A percentile compares a stretch with the other conserved stretches of the same genome.
These are phyloP conservation scores for Diaporthe helianthi DNA, from an alignment of 2,329 filamentous ascomycete genomes.

Conservation along the genomic window DNA sequence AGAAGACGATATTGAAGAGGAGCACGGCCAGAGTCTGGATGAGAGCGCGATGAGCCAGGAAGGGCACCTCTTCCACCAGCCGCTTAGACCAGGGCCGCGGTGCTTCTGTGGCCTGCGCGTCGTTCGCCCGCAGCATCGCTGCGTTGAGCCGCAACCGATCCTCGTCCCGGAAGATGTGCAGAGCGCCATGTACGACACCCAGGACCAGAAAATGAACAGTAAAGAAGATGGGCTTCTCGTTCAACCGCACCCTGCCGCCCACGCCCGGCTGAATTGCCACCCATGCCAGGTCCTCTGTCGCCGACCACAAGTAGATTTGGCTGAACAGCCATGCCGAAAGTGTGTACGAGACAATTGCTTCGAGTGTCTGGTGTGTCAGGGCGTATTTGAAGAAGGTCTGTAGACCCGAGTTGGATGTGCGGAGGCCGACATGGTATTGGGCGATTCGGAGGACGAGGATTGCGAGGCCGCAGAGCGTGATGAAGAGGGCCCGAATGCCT, in stretches of 20 bases:
- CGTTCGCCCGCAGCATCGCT: slow-evolving; percentile 40
- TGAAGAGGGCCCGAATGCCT: slow-evolving; percentile 75
- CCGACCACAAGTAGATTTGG: slow-evolving; percentile 80
- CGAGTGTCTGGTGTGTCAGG: slow-evolving; percentile 65
- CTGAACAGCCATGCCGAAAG: slow-evolving; percentile 82
- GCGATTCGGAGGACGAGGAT: slow-evolving; percentile 87
- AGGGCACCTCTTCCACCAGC: slow-evolving; percentile 49
- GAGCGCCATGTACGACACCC: slow-evolving; percentile 70
- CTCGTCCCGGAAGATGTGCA: slow-evolving; percentile 76
- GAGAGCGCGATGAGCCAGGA: slow-evolving; percentile 47
- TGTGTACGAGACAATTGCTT: slow-evolving; percentile 78
- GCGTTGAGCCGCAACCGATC: slow-evolving; percentile 67
- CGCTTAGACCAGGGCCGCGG: slow-evolving; percentile 44
- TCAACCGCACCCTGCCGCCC: slow-evolving; percentile 77
- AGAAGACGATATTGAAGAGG: slow-evolving; percentile 65
- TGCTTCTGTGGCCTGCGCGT: slow-evolving; percentile 35
- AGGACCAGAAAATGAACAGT: slow-evolving; percentile 73
- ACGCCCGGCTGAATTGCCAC: slow-evolving; percentile 75
- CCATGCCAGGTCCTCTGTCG: slow-evolving; percentile 66
- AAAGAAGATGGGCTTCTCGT: slow-evolving; percentile 86
- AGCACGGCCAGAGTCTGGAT: slow-evolving; percentile 55
- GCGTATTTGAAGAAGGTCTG: slow-evolving; percentile 67
- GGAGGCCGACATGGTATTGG: slow-evolving; percentile 77
- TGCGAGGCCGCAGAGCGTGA: slow-evolving; percentile 78
- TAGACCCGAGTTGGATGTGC: slow-evolving; percentile 73